phyloP scores from a whole-genome alignment of 2,329 filamentous ascomycete species.

The Acarospora socialis region DNA sequence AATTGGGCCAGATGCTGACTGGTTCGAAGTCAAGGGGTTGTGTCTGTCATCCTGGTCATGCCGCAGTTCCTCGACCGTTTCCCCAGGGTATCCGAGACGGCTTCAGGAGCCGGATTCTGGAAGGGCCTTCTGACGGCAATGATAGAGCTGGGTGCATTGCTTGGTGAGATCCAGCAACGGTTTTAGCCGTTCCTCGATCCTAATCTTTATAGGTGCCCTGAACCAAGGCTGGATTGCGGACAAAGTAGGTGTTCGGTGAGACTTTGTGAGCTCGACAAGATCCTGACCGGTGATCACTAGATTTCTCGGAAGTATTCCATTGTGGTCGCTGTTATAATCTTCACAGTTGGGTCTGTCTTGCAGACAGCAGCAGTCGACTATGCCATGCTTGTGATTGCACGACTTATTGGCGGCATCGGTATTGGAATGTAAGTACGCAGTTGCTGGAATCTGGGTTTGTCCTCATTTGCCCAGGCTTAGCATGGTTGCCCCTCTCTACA shows the following conservation, averaged over 20 bases:
- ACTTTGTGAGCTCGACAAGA: too few relatives aligned
- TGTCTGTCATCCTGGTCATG: conserved; percentile 37
- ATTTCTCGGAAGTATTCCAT: conserved; percentile 40
- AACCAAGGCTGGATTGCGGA: conserved; percentile 38
- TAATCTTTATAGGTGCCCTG: conserved; percentile 21
- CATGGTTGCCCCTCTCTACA: conserved; percentile 38
- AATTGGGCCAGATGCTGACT: conserved; percentile 13
- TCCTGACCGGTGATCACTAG: too few relatives aligned
- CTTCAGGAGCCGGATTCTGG: conserved; percentile 26
- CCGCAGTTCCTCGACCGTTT: conserved; percentile 36
- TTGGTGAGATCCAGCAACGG: too few relatives aligned
- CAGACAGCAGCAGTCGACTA: conserved; percentile 38
- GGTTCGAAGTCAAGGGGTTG: conserved; percentile 23
- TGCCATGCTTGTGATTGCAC: conserved; percentile 36
- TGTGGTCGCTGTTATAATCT: conserved; percentile 36
- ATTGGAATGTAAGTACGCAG: too few relatives aligned
- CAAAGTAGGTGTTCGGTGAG: too few relatives aligned
- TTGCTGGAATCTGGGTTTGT: too few relatives aligned
- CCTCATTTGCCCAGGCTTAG: too few relatives aligned
- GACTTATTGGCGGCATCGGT: conserved; percentile 36
- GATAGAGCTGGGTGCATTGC: conserved; percentile 39
- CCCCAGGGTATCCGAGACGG: conserved; percentile 27
- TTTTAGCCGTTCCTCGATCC: too few relatives aligned
- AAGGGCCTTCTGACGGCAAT: conserved; percentile 38
- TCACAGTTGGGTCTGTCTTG: conserved; percentile 36